Conservation (phyloP, 2,329 filamentous ascomycete species). For the Calonectria naviculata region DNA sequence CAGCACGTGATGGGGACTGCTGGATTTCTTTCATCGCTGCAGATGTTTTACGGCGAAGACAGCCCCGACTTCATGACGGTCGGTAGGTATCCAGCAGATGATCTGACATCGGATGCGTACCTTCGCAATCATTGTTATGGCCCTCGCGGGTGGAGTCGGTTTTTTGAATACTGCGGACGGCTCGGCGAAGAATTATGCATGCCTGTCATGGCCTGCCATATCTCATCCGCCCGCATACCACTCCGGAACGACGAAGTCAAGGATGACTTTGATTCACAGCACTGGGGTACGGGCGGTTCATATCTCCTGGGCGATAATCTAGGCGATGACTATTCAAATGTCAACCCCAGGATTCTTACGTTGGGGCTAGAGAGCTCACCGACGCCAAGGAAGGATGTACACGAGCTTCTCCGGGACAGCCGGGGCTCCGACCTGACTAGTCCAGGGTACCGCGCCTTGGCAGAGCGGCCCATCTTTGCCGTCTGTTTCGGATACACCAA, state of each 20-base stretch:
- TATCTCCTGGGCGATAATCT: background rate
- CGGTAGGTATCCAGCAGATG: background rate
- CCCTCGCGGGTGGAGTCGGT: background rate
- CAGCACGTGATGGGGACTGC: background rate
- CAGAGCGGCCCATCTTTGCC: background rate
- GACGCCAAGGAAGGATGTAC: background rate
- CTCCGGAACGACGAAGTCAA: background rate
- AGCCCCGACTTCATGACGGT: background rate
- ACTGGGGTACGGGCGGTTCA: background rate
- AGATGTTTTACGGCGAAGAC: background rate
- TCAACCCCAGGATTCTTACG: background rate
- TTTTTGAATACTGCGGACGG: background rate
- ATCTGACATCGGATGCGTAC: background rate
- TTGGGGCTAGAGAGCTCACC: background rate
- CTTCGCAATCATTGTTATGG: background rate
- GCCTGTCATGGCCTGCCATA: background rate
- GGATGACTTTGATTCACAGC: background rate
- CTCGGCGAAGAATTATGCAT: background rate
- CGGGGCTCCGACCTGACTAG: background rate
- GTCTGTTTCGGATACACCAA: background rate
- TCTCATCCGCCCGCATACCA: background rate
- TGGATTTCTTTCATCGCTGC: background rate
- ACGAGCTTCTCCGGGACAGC: background rate
- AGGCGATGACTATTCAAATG: background rate
- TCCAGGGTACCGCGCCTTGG: background rate